phyloP scores from a whole-genome alignment of 1,284 basidiomycete species.

The Schizophyllum commune region DNA sequence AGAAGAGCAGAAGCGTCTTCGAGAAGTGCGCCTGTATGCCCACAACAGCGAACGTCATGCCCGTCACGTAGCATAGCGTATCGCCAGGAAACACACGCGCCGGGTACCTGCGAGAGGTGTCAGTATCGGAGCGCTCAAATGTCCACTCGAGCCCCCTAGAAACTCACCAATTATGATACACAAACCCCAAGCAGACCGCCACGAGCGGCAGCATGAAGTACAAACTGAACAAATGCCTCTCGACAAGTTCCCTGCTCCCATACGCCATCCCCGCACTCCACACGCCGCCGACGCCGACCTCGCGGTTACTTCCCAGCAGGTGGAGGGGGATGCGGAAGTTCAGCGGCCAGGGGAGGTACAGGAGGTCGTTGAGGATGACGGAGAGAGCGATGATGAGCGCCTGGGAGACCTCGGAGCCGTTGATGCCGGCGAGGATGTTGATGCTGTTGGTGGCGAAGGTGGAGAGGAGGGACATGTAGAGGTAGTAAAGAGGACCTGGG shows the following conservation, averaged over 20 bases:
- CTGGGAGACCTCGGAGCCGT: constrained; percentile 93
- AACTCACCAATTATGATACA: constrained; percentile 86
- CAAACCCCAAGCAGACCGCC: constrained; percentile 82
- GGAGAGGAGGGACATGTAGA: constrained; percentile 94
- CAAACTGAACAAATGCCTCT: constrained; percentile 88
- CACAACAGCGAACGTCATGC: constrained; percentile 95
- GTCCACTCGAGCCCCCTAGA: constrained; percentile 4
- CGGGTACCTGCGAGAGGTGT: constrained; percentile 68
- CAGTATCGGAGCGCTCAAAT: constrained; percentile 3
- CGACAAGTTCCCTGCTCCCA: constrained; percentile 82
- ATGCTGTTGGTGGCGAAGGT: constrained; percentile 98
- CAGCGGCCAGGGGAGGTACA: constrained; percentile 84
- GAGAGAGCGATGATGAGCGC: constrained; percentile 89
- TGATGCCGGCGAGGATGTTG: constrained; percentile 98
- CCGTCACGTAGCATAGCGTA: constrained; percentile 95
- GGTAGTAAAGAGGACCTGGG: constrained; percentile 86
- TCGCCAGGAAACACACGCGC: constrained; percentile 94
- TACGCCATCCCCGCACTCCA: constrained; percentile 80
- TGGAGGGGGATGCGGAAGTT: constrained; percentile 64
- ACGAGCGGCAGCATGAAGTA: constrained; percentile 96
- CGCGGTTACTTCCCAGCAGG: constrained; percentile 55
- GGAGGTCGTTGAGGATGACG: constrained; percentile 84
- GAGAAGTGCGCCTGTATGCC: constrained; percentile 96
- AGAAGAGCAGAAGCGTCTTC: constrained; percentile 95
- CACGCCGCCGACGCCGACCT: constrained; percentile 65